A percentile compares a stretch with the other conserved stretches of the same genome.
These are phyloP conservation scores for Pogostemon cablin DNA, from an alignment of 257 asterid genomes.

Conservation along the genomic window DNA sequence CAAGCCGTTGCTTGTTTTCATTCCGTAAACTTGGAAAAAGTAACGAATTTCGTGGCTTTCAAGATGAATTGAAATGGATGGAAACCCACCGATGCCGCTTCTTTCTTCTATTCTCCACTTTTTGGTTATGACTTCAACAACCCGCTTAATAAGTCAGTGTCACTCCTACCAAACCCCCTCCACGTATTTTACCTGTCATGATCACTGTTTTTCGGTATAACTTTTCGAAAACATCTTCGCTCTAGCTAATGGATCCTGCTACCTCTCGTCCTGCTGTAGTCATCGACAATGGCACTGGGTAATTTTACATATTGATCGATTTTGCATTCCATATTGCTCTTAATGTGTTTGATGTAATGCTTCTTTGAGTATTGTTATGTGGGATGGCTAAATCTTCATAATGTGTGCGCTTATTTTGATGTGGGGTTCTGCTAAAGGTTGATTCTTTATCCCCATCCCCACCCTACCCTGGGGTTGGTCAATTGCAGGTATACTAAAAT, in stretches of 20 bases:
- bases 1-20: constrained; percentile 12
- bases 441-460: background rate
- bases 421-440: constrained; percentile 13
- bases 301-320: background rate
- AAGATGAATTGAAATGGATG: constrained; percentile 39
- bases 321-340: constrained; percentile 8
- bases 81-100: constrained; percentile 9
- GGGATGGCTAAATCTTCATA: constrained; percentile 6
- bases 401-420: background rate
- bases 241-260: constrained; percentile 67
- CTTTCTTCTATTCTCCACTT: background rate
- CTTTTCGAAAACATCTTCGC: constrained; percentile 44
- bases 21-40: constrained; percentile 15
- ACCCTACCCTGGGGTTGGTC: background rate
- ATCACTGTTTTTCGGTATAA: constrained; percentile 48
- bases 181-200: constrained; percentile 54
- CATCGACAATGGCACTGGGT: constrained; percentile 99
- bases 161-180: constrained; percentile 50
- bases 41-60: constrained; percentile 31
- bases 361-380: constrained; percentile 16
- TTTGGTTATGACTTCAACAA: constrained; percentile 24
- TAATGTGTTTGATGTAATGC: constrained; percentile 43
- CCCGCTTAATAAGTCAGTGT: constrained; percentile 36
- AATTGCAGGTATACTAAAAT: constrained; percentile 76
- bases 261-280: constrained; percentile 91